Evolutionary conservation across 2,329 filamentous ascomycete genomes (phyloP), one percentile per base, ranked within the genome.

Genomic region (Pestalotiopsis sp.): DNA sequence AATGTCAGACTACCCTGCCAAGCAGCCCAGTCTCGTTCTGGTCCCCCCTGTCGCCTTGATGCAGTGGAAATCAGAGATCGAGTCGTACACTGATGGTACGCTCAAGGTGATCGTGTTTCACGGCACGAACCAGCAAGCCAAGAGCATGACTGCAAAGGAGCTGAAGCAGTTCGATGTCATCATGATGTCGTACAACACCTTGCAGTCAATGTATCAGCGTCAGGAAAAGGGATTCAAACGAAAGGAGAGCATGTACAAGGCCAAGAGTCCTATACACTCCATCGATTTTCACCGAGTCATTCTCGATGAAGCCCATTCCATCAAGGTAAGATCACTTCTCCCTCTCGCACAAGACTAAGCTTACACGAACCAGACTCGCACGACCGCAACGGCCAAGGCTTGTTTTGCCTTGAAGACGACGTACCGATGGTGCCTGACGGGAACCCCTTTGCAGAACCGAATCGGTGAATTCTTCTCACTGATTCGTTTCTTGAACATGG

Each of bases 401-500:
- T 98, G 95, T 79, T 98, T 98, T 78, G 94, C 95, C 1, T 84
- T 99, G 57, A 91, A 94, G 70, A 93, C 92, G 20, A 90, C 88
- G 20, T 97, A 96, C 81, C 97, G 97, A 75, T 98, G 96, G 94
- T 99, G 96, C 78, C 85, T 99, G 69, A 96, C 93, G 17, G 96
- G 96, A 9, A 99, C 96, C 1, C 96, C 96, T 0, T 89, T 99
- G 1, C 96, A 99, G 79, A 99, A 98, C 77, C 92, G 95, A 66
- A 98, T 98, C 72, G 95, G 96, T 76, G 95, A 98, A 79, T 97
- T 98, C 80, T 98, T 98, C 81, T 98, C 95, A 0, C 84, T 98
- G 25, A 86, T 99, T 68, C 92, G 96, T 2, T 99, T 99, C 80
- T 87, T 99, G 38, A 92, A 97, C 78, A 87, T 98, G 45, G 87